Evolutionary conservation across 1,139 yeast genomes (phyloP).

Genomic region (Groenewaldozyma sp.): DNA sequence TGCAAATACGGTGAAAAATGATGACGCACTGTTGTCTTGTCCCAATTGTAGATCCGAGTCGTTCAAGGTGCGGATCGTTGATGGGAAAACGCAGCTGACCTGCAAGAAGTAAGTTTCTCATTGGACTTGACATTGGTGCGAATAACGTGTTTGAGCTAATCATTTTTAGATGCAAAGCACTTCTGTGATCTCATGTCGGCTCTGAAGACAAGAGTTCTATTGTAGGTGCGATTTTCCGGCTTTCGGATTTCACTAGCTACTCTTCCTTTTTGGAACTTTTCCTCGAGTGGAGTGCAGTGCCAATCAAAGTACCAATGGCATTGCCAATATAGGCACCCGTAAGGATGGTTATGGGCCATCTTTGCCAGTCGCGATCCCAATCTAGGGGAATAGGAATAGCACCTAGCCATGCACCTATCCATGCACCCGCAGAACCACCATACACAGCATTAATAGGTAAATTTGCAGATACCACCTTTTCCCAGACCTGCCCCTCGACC

Average conservation of each 20-base stretch:
- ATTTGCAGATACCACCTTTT: conserved; percentile 30
- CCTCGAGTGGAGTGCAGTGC: conserved; percentile 14
- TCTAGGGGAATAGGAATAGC: conserved; percentile 91
- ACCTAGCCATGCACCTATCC: conserved; percentile 84
- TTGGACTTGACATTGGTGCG: no score
- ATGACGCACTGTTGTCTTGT: not conserved
- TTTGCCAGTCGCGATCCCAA: conserved; percentile 98
- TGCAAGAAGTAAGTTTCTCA: not conserved
- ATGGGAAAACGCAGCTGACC: not conserved
- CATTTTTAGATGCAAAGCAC: no score
- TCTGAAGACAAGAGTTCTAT: no score
- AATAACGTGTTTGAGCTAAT: no score
- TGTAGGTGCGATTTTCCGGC: no score
- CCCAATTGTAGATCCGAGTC: not conserved
- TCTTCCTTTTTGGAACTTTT: conserved; percentile 1
- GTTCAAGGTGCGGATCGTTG: not conserved
- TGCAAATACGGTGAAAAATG: not conserved
- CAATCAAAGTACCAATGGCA: conserved; percentile 41
- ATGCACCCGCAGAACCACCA: conserved; percentile 40
- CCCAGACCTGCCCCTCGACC: conserved; percentile 43
- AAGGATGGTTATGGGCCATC: conserved; percentile 88
- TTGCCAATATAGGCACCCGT: conserved; percentile 75
- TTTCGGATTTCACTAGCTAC: conserved; percentile 4
- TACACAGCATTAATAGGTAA: conserved; percentile 26
- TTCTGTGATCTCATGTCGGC: no score